Evolutionary conservation across 2,329 filamentous ascomycete genomes (phyloP).

Genomic region (Neofusicoccum cordaticola): DNA sequence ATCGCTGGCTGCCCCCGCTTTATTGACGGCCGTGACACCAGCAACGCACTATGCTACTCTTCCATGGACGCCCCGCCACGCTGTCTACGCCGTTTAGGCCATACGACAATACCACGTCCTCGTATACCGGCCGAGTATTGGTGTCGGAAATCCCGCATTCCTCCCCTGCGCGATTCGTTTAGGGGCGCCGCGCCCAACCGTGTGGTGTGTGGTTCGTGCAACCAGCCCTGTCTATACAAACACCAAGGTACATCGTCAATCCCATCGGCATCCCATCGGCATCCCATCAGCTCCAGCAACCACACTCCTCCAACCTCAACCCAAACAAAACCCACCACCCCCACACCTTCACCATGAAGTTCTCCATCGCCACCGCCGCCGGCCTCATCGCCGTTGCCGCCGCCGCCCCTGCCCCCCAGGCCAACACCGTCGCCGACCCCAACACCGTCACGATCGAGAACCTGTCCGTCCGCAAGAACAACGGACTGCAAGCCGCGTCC

Average conservation of each 20-base stretch:
- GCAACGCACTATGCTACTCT: too few species aligned
- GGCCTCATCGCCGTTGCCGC: background rate
- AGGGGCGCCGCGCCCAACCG: background rate
- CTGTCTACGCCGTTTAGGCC: too few species aligned
- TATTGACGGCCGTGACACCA: too few species aligned
- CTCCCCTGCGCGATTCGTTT: background rate
- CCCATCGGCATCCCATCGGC: background rate
- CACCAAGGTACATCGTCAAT: background rate
- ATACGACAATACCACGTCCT: background rate
- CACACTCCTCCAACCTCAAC: background rate
- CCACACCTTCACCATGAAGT: constrained; percentile 7
- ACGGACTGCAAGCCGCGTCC: background rate
- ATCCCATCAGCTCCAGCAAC: background rate
- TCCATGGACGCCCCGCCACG: too few species aligned
- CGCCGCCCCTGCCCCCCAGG: background rate
- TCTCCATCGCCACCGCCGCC: background rate
- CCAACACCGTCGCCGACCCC: background rate
- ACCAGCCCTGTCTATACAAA: background rate
- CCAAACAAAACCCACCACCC: background rate
- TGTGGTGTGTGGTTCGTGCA: background rate
- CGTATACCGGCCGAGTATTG: background rate
- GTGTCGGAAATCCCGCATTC: too few species aligned
- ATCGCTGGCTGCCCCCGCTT: background rate
- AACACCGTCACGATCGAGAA: background rate
- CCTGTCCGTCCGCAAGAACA: constrained; percentile 5